Evolutionary conservation across 2,329 filamentous ascomycete species (phyloP), one percentile per base, ranked within the genome.

Genomic region (Pyricularia pennisetigena): DNA sequence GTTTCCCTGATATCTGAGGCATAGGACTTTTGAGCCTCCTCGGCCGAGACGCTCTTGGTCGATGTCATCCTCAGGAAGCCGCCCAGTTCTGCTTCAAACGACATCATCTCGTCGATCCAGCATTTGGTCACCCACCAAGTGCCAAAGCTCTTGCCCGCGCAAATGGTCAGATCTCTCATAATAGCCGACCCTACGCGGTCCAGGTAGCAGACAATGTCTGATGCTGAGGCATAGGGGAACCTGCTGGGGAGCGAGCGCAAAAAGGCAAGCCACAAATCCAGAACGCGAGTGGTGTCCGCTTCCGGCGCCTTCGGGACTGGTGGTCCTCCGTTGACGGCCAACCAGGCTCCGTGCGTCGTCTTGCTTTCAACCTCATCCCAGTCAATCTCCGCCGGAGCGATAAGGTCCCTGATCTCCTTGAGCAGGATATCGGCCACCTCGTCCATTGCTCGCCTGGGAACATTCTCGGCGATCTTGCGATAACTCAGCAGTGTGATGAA

Each of bases 91-190:
- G 92, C 93, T 72, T 97, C 83, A 85, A 96, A 97, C 69, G 90
- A 85, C 66, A 93, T 88, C 92, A 97, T 96, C 79, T 98, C 94
- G 74, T 97, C 94, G 67, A 97, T 86, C 84, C 94, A 98, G 69
- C 94, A 94, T 77, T 97, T 97, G 3, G 93, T 93, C 69, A 97
- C 91, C 92, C 92, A 95, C 93, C 93, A 96, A 6, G 91, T 89
- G n/a, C 91, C 90, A 74, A 94, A 96, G 74, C 90, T 94, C 75
- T 89, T 88, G 23, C 90, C 91, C 71, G 91, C 89, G 59, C 87
- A 84, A 66, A 95, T 88, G 0, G 92, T 95, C 69, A 96, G 85
- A 73, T 96, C 93, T 68, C 92, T 85, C 81, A 95, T 87, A 23
- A 92, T 89, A 24, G 90, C 88, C 8, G 90, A 92, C 14, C 91